These are phyloP conservation scores for Dothistroma pini DNA, from an alignment of 2,329 filamentous ascomycete genomes.

Conservation along the genomic window DNA sequence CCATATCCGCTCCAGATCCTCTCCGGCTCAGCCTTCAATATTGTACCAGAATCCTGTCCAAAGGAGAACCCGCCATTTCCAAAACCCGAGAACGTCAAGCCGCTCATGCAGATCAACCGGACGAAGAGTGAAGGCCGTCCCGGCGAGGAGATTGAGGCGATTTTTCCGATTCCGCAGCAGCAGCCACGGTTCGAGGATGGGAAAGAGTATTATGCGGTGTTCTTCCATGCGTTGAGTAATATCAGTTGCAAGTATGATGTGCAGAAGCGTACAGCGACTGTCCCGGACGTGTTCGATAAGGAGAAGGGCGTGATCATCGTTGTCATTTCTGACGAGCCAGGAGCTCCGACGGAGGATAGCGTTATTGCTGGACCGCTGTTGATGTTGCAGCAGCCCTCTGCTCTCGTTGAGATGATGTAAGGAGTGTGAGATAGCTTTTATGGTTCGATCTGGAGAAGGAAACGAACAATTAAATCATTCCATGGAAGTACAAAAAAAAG, in stretches of 20 bases:
- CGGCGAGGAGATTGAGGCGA: neutral
- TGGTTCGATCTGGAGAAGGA: no score
- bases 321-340: conserved; percentile 1
- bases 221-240: conserved; percentile 4
- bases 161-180: neutral
- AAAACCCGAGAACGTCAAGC: neutral
- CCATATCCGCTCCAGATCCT: conserved; percentile 6
- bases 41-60: neutral
- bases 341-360: neutral
- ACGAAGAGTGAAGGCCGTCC: neutral
- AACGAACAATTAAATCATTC: no score
- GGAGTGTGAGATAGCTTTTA: no score
- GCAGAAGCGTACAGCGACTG: neutral
- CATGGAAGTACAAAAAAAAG: no score
- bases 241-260: neutral
- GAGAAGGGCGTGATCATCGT: conserved; percentile 2
- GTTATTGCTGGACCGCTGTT: conserved; percentile 3
- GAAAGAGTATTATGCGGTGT: neutral
- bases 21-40: neutral
- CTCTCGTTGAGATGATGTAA: neutral
- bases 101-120: neutral
- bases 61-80: conserved; percentile 1
- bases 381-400: conserved; percentile 5
- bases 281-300: conserved; percentile 2
- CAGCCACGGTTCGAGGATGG: neutral